Conservation (phyloP, 1,139 yeast genomes). For the Magnusiomyces suaveolens region DNA sequence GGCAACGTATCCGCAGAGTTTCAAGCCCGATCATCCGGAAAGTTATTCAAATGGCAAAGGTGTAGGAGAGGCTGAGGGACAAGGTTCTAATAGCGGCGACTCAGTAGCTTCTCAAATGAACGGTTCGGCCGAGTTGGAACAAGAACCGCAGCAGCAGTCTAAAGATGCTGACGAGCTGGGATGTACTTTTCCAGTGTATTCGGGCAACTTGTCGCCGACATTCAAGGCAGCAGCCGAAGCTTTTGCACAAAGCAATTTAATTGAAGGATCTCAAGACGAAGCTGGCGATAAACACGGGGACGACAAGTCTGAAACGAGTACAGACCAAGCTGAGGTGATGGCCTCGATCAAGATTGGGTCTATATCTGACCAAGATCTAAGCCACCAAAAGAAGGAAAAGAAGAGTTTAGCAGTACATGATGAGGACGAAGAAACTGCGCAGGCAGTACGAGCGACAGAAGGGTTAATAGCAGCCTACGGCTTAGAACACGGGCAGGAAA, state of each 20-base stretch:
- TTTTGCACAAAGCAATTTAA: conserved; percentile 14
- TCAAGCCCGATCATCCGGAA: neutral
- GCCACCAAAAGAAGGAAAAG: neutral
- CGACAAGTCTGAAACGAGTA: neutral
- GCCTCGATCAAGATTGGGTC: conserved; percentile 13
- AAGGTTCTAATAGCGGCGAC: neutral
- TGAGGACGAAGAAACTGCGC: neutral
- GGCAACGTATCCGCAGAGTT: conserved; percentile 2
- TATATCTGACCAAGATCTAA: no score
- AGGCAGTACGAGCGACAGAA: neutral
- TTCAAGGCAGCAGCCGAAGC: conserved; percentile 16
- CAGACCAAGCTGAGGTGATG: conserved; percentile 16
- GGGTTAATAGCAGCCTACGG: neutral
- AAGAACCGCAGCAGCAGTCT: neutral
- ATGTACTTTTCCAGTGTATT: neutral
- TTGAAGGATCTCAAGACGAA: neutral
- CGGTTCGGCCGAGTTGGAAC: neutral
- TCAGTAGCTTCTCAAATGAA: neutral
- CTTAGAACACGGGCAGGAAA: neutral
- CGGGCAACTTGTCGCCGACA: conserved; percentile 11
- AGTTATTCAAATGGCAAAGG: neutral
- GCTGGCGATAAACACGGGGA: neutral
- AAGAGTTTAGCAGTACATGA: neutral
- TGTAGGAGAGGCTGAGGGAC: neutral
- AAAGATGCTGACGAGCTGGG: neutral